Evolutionary conservation across 495 filamentous ascomycete genomes (phyloP).

Genomic region (Antarctomyces pellizariae): DNA sequence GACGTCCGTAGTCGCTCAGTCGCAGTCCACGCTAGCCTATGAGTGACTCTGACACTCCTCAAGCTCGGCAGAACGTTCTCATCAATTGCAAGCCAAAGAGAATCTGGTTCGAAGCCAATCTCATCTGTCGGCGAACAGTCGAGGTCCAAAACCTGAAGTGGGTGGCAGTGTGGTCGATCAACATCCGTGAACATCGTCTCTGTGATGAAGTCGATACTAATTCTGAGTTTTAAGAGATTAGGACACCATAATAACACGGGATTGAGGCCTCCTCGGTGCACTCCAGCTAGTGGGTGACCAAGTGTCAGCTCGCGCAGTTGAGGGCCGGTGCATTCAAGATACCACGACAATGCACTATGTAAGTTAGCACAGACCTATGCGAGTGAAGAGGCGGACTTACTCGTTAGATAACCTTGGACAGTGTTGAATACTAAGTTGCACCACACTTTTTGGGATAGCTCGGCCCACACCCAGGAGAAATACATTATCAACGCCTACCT

Average conservation of each 20-base stretch:
- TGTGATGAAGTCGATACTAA: constrained; percentile 19
- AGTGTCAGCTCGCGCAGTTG: constrained; percentile 10
- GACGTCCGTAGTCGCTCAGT: constrained; percentile 5
- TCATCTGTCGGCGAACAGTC: constrained; percentile 15
- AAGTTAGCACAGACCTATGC: no score
- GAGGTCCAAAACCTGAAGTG: constrained; percentile 15
- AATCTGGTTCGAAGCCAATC: constrained; percentile 12
- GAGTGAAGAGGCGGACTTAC: constrained; percentile 4
- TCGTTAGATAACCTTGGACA: no score
- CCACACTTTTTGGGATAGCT: constrained; percentile 2
- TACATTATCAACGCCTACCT: constrained; percentile 17
- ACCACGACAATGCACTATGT: constrained; percentile 2
- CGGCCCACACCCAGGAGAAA: constrained; percentile 15
- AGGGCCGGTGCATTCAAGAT: constrained; percentile 4
- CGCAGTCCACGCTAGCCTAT: constrained; percentile 14
- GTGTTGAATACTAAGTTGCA: constrained; percentile 10
- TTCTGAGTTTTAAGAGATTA: constrained; percentile 12
- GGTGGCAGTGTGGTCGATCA: constrained; percentile 12
- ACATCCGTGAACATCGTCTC: constrained; percentile 13
- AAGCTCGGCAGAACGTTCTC: constrained; percentile 13
- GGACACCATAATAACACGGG: constrained; percentile 15
- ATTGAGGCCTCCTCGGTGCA: constrained; percentile 12
- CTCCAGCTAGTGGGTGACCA: constrained; percentile 9
- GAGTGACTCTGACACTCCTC: constrained; percentile 16
- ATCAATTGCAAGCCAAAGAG: constrained; percentile 16